Percentiles rank a stretch among this genome's conserved stretches.
phyloP scores from a whole-genome alignment of 1,284 basidiomycete species.

The Ganoderma lucidum region DNA sequence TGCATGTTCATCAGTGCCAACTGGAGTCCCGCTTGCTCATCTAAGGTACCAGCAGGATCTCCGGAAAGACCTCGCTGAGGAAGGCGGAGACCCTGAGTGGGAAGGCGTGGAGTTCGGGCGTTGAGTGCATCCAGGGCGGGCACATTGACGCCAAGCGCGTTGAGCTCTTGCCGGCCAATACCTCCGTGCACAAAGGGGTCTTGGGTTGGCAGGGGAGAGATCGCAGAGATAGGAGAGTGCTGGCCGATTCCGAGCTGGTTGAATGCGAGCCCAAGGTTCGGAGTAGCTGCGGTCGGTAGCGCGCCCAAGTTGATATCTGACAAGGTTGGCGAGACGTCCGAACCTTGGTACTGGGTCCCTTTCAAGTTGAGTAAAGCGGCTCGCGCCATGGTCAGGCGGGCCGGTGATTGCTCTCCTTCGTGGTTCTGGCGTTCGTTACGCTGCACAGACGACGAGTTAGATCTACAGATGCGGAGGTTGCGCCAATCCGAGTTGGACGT shows the following conservation, averaged over 20 bases:
- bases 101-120: slow-evolving; percentile 21
- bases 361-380: slow-evolving; percentile 77
- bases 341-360: slow-evolving; percentile 58
- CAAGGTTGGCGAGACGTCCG: slow-evolving; percentile 16
- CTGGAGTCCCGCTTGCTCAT: slow-evolving; percentile 28
- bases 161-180: slow-evolving; percentile 11
- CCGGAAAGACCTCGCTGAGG: slow-evolving; percentile 13
- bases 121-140: slow-evolving; percentile 24
- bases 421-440: slow-evolving; percentile 49
- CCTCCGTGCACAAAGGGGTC: slow-evolving; percentile 1
- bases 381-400: slow-evolving; percentile 76
- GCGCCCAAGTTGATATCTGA: slow-evolving; percentile 28
- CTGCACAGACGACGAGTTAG: slow-evolving; percentile 27
- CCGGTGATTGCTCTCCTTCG: slow-evolving; percentile 67
- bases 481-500: slow-evolving; percentile 31
- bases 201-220: slow-evolving; percentile 19
- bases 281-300: slow-evolving; percentile 9
- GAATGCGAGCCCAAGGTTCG: slow-evolving; percentile 24
- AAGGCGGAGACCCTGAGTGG: slow-evolving; percentile 21
- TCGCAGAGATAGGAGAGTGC: too few species aligned
- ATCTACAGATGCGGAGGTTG: not conserved
- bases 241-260: slow-evolving; percentile 21
- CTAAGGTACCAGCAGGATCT: slow-evolving; percentile 9
- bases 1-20: slow-evolving; percentile 31
- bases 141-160: slow-evolving; percentile 15